These are phyloP conservation scores for Phytophthora pluvialis DNA, from an alignment of 352 stramenopile genomes.

Conservation along the genomic window DNA sequence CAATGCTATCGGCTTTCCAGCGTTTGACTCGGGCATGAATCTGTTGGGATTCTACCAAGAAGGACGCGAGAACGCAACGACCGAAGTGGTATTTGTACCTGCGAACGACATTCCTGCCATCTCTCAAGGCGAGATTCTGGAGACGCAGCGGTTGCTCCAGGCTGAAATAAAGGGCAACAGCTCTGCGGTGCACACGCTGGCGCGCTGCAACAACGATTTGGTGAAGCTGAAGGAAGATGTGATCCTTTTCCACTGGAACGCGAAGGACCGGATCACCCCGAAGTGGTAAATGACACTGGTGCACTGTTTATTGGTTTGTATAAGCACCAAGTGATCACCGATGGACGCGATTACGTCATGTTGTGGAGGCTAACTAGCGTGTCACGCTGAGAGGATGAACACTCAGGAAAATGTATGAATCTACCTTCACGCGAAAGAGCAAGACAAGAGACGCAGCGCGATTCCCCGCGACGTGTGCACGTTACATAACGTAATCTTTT, in stretches of 20 bases:
- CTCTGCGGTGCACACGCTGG: constrained; percentile 69
- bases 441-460: constrained; percentile 10
- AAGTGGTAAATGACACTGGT: constrained; percentile 39
- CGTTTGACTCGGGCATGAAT: constrained; percentile 73
- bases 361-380: background rate
- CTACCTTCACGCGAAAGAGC: background rate
- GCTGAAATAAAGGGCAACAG: constrained; percentile 80
- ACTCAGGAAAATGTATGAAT: constrained; percentile 11
- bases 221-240: constrained; percentile 88
- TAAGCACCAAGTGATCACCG: constrained; percentile 20
- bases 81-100: constrained; percentile 83
- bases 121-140: constrained; percentile 67
- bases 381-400: background rate
- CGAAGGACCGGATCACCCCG: constrained; percentile 61
- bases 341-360: constrained; percentile 3
- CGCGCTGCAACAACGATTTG: constrained; percentile 81
- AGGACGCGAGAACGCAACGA: constrained; percentile 70
- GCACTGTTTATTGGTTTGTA: constrained; percentile 16
- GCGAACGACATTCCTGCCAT: constrained; percentile 79
- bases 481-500: constrained; percentile 33
- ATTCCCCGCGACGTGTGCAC: constrained; percentile 12
- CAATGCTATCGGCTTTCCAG: constrained; percentile 79
- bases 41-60: constrained; percentile 87
- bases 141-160: constrained; percentile 71
- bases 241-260: constrained; percentile 88